A percentile compares a stretch with the other conserved stretches of the same genome.
phyloP scores from a whole-genome alignment of 2,329 filamentous ascomycete genomes.

The Aspergillus udagawae region DNA sequence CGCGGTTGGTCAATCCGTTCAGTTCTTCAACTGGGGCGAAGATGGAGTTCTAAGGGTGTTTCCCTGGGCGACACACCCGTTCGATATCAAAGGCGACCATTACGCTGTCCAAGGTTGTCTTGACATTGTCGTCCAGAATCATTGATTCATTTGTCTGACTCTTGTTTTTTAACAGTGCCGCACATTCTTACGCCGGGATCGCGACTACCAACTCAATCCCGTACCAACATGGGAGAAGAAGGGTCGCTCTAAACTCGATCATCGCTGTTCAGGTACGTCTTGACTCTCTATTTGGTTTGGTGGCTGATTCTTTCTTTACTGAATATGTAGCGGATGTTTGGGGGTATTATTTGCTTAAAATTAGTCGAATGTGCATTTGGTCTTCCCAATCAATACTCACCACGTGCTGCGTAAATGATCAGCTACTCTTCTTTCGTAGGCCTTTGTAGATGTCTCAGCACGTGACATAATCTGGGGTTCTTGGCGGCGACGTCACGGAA shows the following conservation, averaged over 20 bases:
- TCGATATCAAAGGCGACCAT: background rate
- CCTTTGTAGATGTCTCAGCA: background rate
- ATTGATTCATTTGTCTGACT: background rate
- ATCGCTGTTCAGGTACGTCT: background rate
- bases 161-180: background rate
- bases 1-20: background rate
- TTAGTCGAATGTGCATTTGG: background rate
- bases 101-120: background rate
- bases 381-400: background rate
- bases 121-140: background rate
- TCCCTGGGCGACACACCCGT: background rate
- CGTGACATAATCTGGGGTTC: conserved; percentile 14
- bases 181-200: background rate
- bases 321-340: background rate
- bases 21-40: background rate
- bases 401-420: background rate
- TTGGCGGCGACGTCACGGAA: conserved; percentile 22
- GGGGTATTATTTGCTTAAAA: background rate
- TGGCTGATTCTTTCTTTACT: background rate
- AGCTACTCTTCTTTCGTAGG: background rate
- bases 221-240: background rate
- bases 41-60: background rate
- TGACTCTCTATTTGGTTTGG: background rate
- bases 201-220: background rate
- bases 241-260: background rate